Base-by-base conservation (phyloP, 768 basidiomycete genomes). In the Candolleomyces eurysporus region DNA sequence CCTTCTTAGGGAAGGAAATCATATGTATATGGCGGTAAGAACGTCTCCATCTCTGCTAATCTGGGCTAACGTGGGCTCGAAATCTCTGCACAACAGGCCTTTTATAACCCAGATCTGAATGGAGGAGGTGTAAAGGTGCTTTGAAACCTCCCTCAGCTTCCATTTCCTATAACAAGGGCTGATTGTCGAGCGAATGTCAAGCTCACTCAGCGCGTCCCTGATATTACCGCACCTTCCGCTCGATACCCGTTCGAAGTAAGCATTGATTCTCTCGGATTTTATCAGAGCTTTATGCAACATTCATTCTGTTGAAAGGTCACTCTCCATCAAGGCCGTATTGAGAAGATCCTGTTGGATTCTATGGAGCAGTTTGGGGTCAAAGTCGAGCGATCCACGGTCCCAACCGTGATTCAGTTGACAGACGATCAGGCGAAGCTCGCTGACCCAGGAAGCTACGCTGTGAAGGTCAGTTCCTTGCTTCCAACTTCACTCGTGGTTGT, bases 171-270 rank as follows among this genome's bases (percentile, higher is more conserved):
- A 26, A 60, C 30, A n/a, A 16, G n/a, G 17, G 59, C 22, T 45
- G 13, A 51, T 16, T 26, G 53, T 50, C 6, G 26, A 30, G 45
- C 54, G 19, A 26, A 40, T 65, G 2, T 36, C 1, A 36, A 91
- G 88, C 77, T 87, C 17, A 85, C 84, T 8, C 83, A 86, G 48
- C 83, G 87, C 16, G 82, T 81, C 1, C 77, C 86, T 16, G 86
- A 89, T 67, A 79, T 91, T 26, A 82, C 80, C 5, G 84, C 86
- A 0, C 76, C 83, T 3, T 81, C 80, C 22, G 88, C 89, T 2
- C 81, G 89, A 19, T 92, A 82, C 71, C 89, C 88, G 11, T 91
- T 89, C 62, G 88, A 89, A 76, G 90, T 86, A 61, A 58, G 63
- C n/a, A 43, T 52, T 64, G 9, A 63, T 39, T 14, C 53, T 17